Conservation (phyloP, 768 basidiomycete genomes). For the Sporobolomyces roseus region DNA sequence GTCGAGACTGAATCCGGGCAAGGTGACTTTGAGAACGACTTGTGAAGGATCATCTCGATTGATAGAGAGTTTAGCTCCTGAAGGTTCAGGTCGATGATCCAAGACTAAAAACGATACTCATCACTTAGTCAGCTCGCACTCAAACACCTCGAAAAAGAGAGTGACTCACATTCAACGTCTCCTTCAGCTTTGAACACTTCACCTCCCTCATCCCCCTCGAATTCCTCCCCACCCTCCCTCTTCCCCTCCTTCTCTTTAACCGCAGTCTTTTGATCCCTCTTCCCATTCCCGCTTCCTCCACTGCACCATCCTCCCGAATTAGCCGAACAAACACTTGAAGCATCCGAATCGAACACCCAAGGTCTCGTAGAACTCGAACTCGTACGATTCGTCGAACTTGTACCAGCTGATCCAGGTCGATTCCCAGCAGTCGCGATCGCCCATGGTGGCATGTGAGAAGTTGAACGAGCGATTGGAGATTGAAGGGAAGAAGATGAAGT, state of each 20-base stretch:
- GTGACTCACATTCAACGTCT: conserved; percentile 18
- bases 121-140: background rate
- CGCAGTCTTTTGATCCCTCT: background rate
- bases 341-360: conserved; percentile 25
- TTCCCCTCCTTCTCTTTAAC: background rate
- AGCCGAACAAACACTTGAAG: conserved; percentile 12
- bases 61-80: conserved; percentile 22
- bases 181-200: conserved; percentile 26
- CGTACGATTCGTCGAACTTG: background rate
- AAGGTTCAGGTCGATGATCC: conserved; percentile 38
- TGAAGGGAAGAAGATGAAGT: background rate
- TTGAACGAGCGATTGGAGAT: background rate
- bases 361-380: conserved; percentile 1
- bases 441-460: conserved; percentile 3
- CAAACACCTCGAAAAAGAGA: background rate
- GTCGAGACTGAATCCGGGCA: conserved; percentile 40
- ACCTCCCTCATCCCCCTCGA: conserved; percentile 21
- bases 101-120: conserved; percentile 7
- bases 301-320: background rate
- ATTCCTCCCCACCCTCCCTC: conserved; percentile 16
- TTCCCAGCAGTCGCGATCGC: background rate
- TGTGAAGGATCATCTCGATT: conserved; percentile 22
- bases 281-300: background rate
- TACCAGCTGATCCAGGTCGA: conserved; percentile 5
- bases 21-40: conserved; percentile 29